Conservation (phyloP, 345 rosid species). For the Pistacia integerrima region DNA sequence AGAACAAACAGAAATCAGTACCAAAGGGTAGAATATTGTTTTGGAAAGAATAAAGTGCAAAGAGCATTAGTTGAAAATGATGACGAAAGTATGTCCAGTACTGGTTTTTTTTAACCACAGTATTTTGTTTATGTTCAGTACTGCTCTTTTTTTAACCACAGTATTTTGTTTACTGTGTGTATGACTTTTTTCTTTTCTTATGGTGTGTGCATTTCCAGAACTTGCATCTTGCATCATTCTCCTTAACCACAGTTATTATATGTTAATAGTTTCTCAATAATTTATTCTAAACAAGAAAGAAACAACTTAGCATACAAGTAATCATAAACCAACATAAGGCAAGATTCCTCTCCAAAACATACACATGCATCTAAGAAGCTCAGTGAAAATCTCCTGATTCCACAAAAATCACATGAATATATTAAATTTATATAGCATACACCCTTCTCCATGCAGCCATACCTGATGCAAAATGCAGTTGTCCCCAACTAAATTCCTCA, state of each 20-base stretch:
- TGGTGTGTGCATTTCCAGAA: background rate
- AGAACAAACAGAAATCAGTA: constrained; percentile 23
- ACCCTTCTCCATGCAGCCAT: background rate
- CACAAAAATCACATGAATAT: background rate
- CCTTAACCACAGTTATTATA: background rate
- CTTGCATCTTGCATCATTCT: background rate
- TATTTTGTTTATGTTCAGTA: too few relatives aligned
- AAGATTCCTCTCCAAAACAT: background rate
- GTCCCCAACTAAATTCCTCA: background rate
- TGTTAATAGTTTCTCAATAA: background rate
- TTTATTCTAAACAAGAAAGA: background rate
- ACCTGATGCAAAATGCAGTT: background rate
- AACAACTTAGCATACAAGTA: background rate
- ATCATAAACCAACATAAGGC: background rate
- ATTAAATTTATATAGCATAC: background rate
- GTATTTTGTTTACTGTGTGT: background rate
- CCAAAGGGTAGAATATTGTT: background rate
- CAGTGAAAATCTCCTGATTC: background rate
- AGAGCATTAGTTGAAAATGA: background rate
- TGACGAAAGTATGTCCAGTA: background rate
- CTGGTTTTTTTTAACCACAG: too few relatives aligned
- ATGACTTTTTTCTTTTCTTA: background rate
- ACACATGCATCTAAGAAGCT: background rate
- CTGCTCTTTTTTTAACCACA: background rate
- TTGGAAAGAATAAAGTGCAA: background rate